A percentile compares a stretch with the other conserved stretches of the same genome.
phyloP scores from a whole-genome alignment of 2,329 filamentous ascomycete genomes.

The Sporothrix globosa region DNA sequence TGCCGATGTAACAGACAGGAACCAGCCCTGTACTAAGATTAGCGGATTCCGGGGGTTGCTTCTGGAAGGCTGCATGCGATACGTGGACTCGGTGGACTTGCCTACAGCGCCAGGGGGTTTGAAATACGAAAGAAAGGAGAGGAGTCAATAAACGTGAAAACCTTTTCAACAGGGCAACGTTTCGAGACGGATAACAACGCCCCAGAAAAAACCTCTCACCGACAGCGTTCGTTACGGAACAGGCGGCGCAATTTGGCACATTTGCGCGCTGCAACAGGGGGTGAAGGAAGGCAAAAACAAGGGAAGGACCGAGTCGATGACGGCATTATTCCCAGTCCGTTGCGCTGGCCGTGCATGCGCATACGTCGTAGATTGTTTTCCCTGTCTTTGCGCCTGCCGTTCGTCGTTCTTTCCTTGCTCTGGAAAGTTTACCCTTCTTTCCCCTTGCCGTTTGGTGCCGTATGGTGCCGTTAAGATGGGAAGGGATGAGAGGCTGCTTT shows the following conservation, averaged over 20 bases:
- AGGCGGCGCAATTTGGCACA: conserved; percentile 18
- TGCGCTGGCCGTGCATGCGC: conserved; percentile 20
- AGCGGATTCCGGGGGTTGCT: conserved; percentile 32
- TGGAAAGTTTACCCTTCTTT: neutral
- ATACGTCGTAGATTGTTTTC: conserved; percentile 5
- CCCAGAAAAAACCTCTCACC: neutral
- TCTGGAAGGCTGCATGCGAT: conserved; percentile 22
- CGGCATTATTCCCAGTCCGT: conserved; percentile 18
- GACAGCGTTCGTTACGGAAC: conserved; percentile 19
- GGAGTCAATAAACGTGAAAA: neutral
- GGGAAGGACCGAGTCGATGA: conserved; percentile 24
- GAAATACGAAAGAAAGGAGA: neutral
- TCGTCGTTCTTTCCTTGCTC: neutral
- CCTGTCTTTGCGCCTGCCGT: neutral
- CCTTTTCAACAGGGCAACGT: neutral
- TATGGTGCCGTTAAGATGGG: conserved; percentile 2
- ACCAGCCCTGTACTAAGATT: conserved; percentile 35
- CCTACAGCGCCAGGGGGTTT: neutral
- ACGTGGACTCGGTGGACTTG: conserved; percentile 10
- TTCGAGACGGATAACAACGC: neutral
- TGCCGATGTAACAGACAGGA: conserved; percentile 27
- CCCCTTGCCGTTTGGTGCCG: neutral
- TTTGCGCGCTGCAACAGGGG: neutral
- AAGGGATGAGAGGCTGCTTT: conserved; percentile 17
- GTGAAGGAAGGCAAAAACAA: neutral